These are phyloP conservation scores for Dothidotthia symphoricarpi DNA, from an alignment of 2,329 filamentous ascomycete genomes.

Conservation along the genomic window DNA sequence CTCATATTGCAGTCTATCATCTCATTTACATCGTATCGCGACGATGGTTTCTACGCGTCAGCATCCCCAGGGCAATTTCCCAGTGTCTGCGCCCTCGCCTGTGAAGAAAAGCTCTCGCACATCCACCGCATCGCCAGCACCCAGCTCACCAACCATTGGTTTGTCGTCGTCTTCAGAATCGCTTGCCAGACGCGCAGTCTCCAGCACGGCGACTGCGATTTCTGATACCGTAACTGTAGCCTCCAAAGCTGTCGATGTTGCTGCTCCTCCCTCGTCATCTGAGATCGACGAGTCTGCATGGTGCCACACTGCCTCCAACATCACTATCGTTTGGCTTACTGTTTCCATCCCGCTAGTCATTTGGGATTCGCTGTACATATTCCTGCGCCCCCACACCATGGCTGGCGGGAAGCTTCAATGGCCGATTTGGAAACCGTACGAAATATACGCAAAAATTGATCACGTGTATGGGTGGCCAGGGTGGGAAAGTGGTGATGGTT, in stretches of 20 bases:
- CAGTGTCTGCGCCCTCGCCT: slow-evolving; percentile 36
- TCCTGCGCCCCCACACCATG: slow-evolving; percentile 79
- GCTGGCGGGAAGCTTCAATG: slow-evolving; percentile 69
- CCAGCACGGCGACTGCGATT: slow-evolving; percentile 4
- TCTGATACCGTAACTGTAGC: slow-evolving; percentile 4
- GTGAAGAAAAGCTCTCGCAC: slow-evolving; percentile 37
- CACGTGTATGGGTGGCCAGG: slow-evolving; percentile 78
- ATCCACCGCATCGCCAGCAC: slow-evolving; percentile 35
- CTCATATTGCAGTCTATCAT: no score
- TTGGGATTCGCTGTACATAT: slow-evolving; percentile 79
- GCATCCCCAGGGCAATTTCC: slow-evolving; percentile 39
- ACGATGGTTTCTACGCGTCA: slow-evolving; percentile 44
- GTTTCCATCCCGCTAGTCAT: slow-evolving; percentile 73
- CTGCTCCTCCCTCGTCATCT: slow-evolving; percentile 21
- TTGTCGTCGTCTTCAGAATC: slow-evolving; percentile 17
- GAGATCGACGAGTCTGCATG: slow-evolving; percentile 38
- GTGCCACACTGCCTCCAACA: slow-evolving; percentile 60
- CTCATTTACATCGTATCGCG: neutral
- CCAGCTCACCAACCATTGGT: slow-evolving; percentile 20
- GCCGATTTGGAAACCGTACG: slow-evolving; percentile 74
- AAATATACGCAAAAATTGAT: slow-evolving; percentile 76
- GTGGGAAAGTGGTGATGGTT: slow-evolving; percentile 65
- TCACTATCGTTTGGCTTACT: slow-evolving; percentile 68
- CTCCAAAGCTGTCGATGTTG: slow-evolving; percentile 17
- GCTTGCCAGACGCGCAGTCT: slow-evolving; percentile 25